These are phyloP conservation scores for Cymbopogon flexuosus DNA, from an alignment of 202 grass and related monocot genomes.

Conservation along the genomic window DNA sequence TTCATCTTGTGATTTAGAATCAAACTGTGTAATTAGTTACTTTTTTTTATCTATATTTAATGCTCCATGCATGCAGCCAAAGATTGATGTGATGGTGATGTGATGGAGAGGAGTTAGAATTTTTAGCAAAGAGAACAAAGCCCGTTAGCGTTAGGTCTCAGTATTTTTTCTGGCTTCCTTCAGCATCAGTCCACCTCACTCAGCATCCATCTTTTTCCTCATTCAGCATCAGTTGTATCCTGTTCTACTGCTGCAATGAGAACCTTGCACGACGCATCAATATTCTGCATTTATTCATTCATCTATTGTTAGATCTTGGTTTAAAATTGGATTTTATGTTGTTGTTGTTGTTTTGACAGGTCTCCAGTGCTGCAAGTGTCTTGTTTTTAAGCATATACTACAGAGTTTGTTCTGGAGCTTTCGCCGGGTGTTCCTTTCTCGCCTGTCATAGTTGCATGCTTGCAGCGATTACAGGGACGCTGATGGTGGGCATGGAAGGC, in stretches of 20 bases:
- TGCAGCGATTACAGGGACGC: background rate
- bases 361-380: background rate
- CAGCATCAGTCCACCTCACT: constrained; percentile 23
- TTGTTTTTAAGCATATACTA: background rate
- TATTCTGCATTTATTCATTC: background rate
- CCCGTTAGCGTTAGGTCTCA: constrained; percentile 19
- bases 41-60: too few relatives aligned
- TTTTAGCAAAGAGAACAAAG: too few relatives aligned
- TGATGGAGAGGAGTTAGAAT: too few relatives aligned
- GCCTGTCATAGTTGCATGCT: background rate
- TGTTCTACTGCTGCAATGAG: background rate
- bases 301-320: background rate
- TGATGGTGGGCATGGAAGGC: background rate
- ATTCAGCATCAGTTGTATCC: background rate
- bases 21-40: too few relatives aligned
- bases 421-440: background rate
- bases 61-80: too few relatives aligned
- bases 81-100: too few relatives aligned
- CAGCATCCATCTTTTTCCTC: background rate
- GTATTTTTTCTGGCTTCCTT: constrained; percentile 27
- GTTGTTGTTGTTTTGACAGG: background rate
- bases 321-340: background rate
- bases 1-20: too few relatives aligned
- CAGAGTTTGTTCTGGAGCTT: background rate
- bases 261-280: background rate